Evolutionary conservation across 2,329 filamentous ascomycete species (phyloP), one percentile per base, ranked within the genome.

Genomic region (Colletotrichum ledebouriae): DNA sequence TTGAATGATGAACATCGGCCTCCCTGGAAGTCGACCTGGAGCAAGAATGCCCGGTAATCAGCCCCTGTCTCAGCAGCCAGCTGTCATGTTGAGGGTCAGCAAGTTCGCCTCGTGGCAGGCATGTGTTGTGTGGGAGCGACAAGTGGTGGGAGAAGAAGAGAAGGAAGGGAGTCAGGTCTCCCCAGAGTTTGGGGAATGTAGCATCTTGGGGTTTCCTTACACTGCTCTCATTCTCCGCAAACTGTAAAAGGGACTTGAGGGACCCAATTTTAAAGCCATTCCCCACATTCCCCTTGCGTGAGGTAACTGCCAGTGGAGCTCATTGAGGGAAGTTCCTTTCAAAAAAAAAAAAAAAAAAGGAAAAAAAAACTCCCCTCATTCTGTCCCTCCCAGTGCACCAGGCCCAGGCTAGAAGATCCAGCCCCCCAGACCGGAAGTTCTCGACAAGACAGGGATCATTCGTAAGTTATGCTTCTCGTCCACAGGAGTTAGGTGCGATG

Each of bases 251-350:
- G 17, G 17, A 17, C 17, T 17, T 29, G n/a, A 49, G 39, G 57
- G 39, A 37, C 55, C 39, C 57, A 59, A 44, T 33, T 25, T 37
- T 37, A 53, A 52, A 52, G 20, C 33, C 55, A 20, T 47, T 58
- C 64, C 53, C 60, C 64, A 64, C 64, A 67, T 64, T 67, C 60
- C 53, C 53, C 64, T 58, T 64, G 49, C 29, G 44, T 25, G 5
- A 25, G 3, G 25, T 20, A 44, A 42, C 34, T 67, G 37, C 22
- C 15, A 56, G 50, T 62, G 63, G 63, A 49, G 58, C 44, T 13
- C 34, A 33, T 12, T 41, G 37, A 44, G 55, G 55, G 44, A 37
- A n/a, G 17, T 57, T 37, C 50, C 15, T 22, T 22, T 44, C 29
- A 12, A 11, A 39, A 39, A 46, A 46, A 44, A 25, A 25, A 25